These are phyloP conservation scores for Combretum micranthum DNA, from an alignment of 345 rosid species.

Conservation along the genomic window DNA sequence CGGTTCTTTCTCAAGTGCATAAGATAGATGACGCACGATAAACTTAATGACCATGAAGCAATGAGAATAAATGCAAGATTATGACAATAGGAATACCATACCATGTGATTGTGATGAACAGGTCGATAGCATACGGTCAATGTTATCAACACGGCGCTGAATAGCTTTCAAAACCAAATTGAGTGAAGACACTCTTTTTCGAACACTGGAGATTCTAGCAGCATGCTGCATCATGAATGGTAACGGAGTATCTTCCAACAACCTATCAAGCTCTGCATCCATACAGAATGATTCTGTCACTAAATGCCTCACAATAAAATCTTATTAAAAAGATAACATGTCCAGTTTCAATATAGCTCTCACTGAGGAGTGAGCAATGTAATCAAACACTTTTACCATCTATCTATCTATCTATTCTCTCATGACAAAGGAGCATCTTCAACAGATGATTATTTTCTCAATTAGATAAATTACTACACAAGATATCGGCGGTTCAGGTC, in stretches of 20 bases:
- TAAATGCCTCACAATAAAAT: background rate
- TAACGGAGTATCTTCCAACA: conserved; percentile 78
- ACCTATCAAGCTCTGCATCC: conserved; percentile 70
- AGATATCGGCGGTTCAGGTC: too few relatives aligned
- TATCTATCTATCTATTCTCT: too few relatives aligned
- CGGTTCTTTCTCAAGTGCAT: too few relatives aligned
- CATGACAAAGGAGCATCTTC: too few relatives aligned
- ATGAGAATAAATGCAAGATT: too few relatives aligned
- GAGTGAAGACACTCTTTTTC: conserved; percentile 64
- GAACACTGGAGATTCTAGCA: conserved; percentile 56
- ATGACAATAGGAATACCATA: conserved; percentile 27
- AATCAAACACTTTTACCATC: too few relatives aligned
- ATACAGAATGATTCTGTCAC: background rate
- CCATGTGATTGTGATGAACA: conserved; percentile 35
- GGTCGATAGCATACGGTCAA: conserved; percentile 56
- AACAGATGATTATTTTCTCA: too few relatives aligned
- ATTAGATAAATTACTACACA: too few relatives aligned
- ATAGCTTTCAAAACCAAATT: conserved; percentile 55
- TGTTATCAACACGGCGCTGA: conserved; percentile 63
- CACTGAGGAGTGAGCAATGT: too few relatives aligned
- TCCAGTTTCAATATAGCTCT: background rate
- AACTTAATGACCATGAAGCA: too few relatives aligned
- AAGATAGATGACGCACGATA: too few relatives aligned
- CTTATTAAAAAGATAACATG: background rate
- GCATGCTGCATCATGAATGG: conserved; percentile 79